Evolutionary conservation across 1,284 basidiomycete species (phyloP), one percentile per base, ranked within the genome.

Genomic region (Ceratobasidium sp.): DNA sequence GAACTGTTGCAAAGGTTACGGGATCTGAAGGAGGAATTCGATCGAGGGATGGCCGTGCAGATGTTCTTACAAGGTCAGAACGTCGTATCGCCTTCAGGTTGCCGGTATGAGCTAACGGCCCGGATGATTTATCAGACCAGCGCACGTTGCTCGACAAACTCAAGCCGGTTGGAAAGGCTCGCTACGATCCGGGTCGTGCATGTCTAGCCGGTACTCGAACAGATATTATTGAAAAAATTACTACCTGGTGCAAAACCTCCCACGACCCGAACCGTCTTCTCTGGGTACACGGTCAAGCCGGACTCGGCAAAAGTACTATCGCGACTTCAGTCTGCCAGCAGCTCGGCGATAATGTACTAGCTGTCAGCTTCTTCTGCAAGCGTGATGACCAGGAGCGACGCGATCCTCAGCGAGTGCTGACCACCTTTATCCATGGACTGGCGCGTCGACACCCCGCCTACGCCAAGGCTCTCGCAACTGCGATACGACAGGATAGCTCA

Each of bases 331-430:
- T 64, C 14, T 64, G 60, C 35, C 20, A 35, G 18, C 3, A 7
- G 30, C 35, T 64, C 12, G 16, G 44, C 16, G 60, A 4, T 38
- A 2, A 14, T 7, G 4, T 64, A 20, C 41, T 64, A 20, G 60
- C 35, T n/a, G 35, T 35, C 7, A n/a, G 41, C 60, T 64, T 64
- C 41, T 64, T 64, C 30, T 64, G 60, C 60, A 64, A 64, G 35
- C 60, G 60, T 16, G 60, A 64, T 16, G 33, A 64, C 16, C 12
- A 20, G 35, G 60, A 38, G 30, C 35, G 33, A 14, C 60, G 60
- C 10, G n/a, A 44, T 20, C 35, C 60, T 10, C 35, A 41, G 60
- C 3, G 60, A 18, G 35, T 64, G 8, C 16, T 64, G 20, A 38
- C 33, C 35, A 64, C 33, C 60, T 8, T 64, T 41, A 44, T 64